A percentile compares a stretch with the other conserved stretches of the same genome.
These are phyloP conservation scores for Fusarium sp. DNA, from an alignment of 2,329 filamentous ascomycete species.

Conservation along the genomic window DNA sequence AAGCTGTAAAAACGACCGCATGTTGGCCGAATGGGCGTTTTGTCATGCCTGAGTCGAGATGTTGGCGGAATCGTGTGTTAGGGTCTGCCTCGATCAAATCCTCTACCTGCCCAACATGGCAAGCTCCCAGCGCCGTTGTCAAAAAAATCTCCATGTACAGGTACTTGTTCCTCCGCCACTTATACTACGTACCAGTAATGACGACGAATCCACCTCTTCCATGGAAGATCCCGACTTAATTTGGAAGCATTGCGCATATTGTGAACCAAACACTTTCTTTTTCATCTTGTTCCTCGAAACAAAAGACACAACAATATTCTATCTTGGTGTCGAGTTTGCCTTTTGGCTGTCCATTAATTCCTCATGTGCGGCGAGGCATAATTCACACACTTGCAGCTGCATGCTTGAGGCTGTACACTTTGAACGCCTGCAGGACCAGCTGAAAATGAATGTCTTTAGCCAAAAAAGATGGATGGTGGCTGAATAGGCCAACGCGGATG, in stretches of 20 bases:
- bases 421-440: conserved; percentile 5
- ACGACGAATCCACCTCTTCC: conserved; percentile 30
- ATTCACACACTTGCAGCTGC: background rate
- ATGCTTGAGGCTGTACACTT: background rate
- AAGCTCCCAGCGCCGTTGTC: conserved; percentile 19
- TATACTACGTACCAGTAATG: conserved; percentile 28
- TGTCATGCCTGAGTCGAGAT: background rate
- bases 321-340: background rate
- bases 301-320: background rate
- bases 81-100: conserved; percentile 15
- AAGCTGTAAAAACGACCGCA: background rate
- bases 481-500: conserved; percentile 26
- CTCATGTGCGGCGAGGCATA: background rate
- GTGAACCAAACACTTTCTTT: background rate
- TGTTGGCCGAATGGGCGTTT: background rate
- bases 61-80: conserved; percentile 12
- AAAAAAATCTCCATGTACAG: conserved; percentile 7
- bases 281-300: background rate
- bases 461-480: conserved; percentile 32
- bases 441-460: conserved; percentile 13
- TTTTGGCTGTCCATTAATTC: background rate
- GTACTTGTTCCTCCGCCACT: conserved; percentile 25
- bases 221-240: background rate
- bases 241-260: conserved; percentile 12
- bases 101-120: conserved; percentile 35